Evolutionary conservation across 768 basidiomycete species (phyloP), one percentile per base, ranked within the genome.

Genomic region (Boletales sp.): DNA sequence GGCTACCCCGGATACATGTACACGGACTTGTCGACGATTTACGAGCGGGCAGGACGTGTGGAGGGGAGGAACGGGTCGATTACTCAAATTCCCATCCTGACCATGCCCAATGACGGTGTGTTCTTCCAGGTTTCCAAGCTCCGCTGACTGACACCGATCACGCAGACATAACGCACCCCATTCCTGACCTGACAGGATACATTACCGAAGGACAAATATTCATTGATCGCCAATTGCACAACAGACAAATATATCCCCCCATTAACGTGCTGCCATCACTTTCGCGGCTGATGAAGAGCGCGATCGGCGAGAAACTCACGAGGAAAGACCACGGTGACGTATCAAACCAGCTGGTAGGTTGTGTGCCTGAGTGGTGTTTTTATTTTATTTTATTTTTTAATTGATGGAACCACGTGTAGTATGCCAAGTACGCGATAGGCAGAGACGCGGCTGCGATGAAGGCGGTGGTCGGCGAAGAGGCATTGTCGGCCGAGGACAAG

Each of bases 191-290:
- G 70, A 98, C 95, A 56, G 97, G 97, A 46, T 99, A 98, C 73
- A 99, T 99, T 70, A 94, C 94, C 44, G 95, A 98, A 78, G 97
- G 97, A 44, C 97, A 99, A 74, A 97, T 99, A 74, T 95, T 87
- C 69, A 90, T 99, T 64, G 97, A 99, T 77, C 87, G 97, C 56
- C 92, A 97, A 69, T 75, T 99, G 68, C 79, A 97, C 80, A 97
- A 99, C 76, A 78, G 88, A 62, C 92, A 94, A 70, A 94, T 98
- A 67, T 98, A 97, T 74, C 97, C 97, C 32, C 97, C 97, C 43
- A 98, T 99, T 79, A 99, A 99, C 74, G 95, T 99, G 52, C 79
- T 99, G 41, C 97, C 97, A 53, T 98, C 97, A 56, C 79, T 99
- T 65, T 98, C 97, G 60, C 94, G 97, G 72, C 75, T 99, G 69